A percentile compares a stretch with the other conserved stretches of the same genome.
Evolutionary conservation across 2,329 filamentous ascomycete genomes (phyloP).

Genomic region (Anisogramma anomala): DNA sequence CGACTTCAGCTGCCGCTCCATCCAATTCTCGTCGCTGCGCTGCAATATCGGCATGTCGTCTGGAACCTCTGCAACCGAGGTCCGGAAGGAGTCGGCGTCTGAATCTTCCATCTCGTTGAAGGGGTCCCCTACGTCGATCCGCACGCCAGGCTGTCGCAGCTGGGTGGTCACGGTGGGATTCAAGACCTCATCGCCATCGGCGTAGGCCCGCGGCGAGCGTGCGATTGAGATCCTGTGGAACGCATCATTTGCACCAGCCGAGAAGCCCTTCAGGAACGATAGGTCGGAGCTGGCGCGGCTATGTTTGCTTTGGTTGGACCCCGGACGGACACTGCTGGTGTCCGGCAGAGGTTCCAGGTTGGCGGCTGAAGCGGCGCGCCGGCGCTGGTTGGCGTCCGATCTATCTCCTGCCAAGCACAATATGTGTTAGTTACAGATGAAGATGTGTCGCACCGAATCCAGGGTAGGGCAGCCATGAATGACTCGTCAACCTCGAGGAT

Average conservation of each 20-base stretch:
- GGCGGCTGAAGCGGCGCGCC: slow-evolving; percentile 47
- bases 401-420: slow-evolving; percentile 7
- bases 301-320: slow-evolving; percentile 53
- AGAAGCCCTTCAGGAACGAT: slow-evolving; percentile 44
- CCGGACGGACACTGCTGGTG: slow-evolving; percentile 34
- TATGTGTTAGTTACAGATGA: slow-evolving; percentile 1
- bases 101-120: slow-evolving; percentile 62
- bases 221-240: slow-evolving; percentile 30
- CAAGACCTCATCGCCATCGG: slow-evolving; percentile 32
- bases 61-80: slow-evolving; percentile 37
- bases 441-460: neutral
- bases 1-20: slow-evolving; percentile 39
- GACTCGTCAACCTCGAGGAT: slow-evolving; percentile 1
- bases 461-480: neutral
- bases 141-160: slow-evolving; percentile 40
- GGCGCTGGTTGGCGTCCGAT: slow-evolving; percentile 11
- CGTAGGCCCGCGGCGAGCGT: slow-evolving; percentile 37
- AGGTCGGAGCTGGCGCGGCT: slow-evolving; percentile 62
- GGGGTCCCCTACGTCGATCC: slow-evolving; percentile 40
- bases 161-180: slow-evolving; percentile 36
- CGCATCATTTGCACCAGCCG: slow-evolving; percentile 31
- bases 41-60: slow-evolving; percentile 58
- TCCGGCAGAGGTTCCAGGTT: slow-evolving; percentile 47
- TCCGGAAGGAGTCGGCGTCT: slow-evolving; percentile 52
- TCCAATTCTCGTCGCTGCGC: slow-evolving; percentile 51